Conservation (phyloP, 2,329 filamentous ascomycete genomes). For the Pseudogymnoascus sp. region DNA sequence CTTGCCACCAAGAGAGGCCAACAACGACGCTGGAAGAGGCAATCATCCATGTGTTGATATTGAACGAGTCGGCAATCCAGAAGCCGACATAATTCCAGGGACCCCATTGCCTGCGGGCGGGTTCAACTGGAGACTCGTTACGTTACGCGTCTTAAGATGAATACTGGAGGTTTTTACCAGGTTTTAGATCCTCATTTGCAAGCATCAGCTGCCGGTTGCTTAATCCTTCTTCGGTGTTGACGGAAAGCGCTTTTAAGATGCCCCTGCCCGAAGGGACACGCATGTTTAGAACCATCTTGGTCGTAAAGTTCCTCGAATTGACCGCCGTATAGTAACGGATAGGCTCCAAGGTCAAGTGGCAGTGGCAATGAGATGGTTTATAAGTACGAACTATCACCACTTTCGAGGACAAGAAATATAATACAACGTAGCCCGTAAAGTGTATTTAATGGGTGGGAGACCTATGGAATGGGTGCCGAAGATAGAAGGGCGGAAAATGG, state of each 20-base stretch:
- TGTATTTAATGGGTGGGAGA: background rate
- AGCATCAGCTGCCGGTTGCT: slow-evolving; percentile 77
- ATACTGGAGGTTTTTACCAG: slow-evolving; percentile 32
- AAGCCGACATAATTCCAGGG: slow-evolving; percentile 84
- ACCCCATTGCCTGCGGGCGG: slow-evolving; percentile 73
- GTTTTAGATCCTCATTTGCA: slow-evolving; percentile 74
- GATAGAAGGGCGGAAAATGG: background rate
- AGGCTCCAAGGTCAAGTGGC: background rate
- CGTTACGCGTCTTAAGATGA: slow-evolving; percentile 15
- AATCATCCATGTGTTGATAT: slow-evolving; percentile 94
- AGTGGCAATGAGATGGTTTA: background rate
- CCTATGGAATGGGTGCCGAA: background rate
- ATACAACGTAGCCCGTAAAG: background rate
- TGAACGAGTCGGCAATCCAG: slow-evolving; percentile 80
- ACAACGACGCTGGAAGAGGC: slow-evolving; percentile 71
- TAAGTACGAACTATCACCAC: background rate
- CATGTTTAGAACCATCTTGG: background rate
- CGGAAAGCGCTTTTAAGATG: slow-evolving; percentile 45
- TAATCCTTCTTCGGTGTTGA: slow-evolving; percentile 69
- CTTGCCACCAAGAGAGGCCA: slow-evolving; percentile 86
- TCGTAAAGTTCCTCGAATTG: background rate
- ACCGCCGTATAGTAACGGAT: background rate
- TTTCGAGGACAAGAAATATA: background rate
- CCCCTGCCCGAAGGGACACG: background rate
- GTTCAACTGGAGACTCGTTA: slow-evolving; percentile 56